These are phyloP conservation scores for Globisporangium solare DNA, from an alignment of 352 stramenopile genomes.

Conservation along the genomic window DNA sequence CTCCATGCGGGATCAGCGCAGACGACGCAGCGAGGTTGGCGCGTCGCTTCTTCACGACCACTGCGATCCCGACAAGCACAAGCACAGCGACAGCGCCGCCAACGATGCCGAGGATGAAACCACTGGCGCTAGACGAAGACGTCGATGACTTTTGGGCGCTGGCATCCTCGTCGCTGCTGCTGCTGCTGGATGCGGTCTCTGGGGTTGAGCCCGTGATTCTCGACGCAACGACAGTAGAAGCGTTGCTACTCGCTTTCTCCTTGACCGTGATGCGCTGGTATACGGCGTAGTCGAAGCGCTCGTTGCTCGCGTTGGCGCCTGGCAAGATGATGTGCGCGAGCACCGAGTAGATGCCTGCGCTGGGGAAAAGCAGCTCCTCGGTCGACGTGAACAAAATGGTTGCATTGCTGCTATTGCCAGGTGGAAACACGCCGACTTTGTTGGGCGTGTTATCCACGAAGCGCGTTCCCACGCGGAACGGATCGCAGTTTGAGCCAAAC, in stretches of 20 bases:
- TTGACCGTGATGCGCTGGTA: conserved; percentile 22
- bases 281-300: conserved; percentile 27
- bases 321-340: conserved; percentile 28
- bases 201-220: too few species aligned
- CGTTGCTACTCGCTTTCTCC: neutral
- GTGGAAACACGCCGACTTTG: conserved; percentile 19
- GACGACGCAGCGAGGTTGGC: neutral
- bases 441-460: conserved; percentile 22
- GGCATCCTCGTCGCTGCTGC: neutral
- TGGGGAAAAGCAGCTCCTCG: conserved; percentile 17
- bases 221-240: too few species aligned
- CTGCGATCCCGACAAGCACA: neutral
- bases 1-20: neutral
- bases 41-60: neutral
- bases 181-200: neutral
- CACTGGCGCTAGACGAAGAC: neutral
- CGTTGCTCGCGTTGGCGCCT: conserved; percentile 3
- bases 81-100: conserved; percentile 1
- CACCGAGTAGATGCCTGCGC: conserved; percentile 20
- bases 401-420: neutral
- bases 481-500: conserved; percentile 26
- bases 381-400: conserved; percentile 16
- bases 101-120: conserved; percentile 2
- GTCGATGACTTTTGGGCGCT: neutral
- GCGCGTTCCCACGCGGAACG: conserved; percentile 16